Conservation (phyloP, 495 filamentous ascomycete genomes). For the Halenospora varia region DNA sequence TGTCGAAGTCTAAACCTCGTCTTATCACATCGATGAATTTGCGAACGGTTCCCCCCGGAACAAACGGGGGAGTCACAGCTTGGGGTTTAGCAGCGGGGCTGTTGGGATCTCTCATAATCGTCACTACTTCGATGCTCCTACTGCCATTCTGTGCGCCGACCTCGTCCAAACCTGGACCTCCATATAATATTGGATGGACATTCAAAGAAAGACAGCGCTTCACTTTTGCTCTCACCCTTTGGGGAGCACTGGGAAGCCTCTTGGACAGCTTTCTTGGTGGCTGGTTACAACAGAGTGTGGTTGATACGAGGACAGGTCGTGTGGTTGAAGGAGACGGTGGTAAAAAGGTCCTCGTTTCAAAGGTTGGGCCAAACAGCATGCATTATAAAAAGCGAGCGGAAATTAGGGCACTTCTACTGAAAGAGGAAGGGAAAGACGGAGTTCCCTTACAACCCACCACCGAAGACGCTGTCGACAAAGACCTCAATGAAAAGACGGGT, state of each 20-base stretch:
- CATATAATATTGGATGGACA: constrained; percentile 39
- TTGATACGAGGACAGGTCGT: constrained; percentile 77
- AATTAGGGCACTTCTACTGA: constrained; percentile 3
- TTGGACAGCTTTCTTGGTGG: constrained; percentile 86
- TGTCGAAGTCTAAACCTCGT: constrained; percentile 68
- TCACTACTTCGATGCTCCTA: constrained; percentile 56
- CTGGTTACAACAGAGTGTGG: constrained; percentile 79
- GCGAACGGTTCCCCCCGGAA: constrained; percentile 76
- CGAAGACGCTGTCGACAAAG: constrained; percentile 18
- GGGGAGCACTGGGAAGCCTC: constrained; percentile 74
- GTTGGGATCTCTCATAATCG: constrained; percentile 69
- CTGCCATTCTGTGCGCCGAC: constrained; percentile 60
- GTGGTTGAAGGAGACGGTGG: constrained; percentile 88
- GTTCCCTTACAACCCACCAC: constrained; percentile 7
- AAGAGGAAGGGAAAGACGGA: constrained; percentile 11
- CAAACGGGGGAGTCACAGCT: constrained; percentile 85
- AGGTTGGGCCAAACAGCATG: constrained; percentile 21
- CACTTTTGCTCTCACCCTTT: constrained; percentile 57
- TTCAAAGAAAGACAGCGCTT: constrained; percentile 47
- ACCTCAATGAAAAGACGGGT: constrained; percentile 17
- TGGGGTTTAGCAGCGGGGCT: constrained; percentile 70
- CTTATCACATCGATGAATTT: constrained; percentile 81
- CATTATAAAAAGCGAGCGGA: constrained; percentile 20
- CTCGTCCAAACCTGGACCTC: constrained; percentile 15
- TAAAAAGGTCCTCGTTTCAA: constrained; percentile 57